Conservation (phyloP, 1,284 basidiomycete genomes). For the Ustanciosporium gigantosporum region DNA sequence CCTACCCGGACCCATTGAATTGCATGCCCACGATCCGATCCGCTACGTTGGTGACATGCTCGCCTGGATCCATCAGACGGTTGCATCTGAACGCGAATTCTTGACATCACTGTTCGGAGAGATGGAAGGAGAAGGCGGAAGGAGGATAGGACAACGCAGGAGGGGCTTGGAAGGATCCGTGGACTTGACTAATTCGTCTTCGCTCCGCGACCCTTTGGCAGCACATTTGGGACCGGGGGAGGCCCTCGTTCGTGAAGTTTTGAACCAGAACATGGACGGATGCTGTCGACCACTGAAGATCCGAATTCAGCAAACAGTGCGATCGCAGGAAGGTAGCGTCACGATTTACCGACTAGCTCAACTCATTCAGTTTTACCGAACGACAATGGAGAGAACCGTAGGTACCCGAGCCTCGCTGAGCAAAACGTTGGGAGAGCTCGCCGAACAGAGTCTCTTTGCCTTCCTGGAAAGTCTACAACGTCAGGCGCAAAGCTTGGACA, state of each 20-base stretch:
- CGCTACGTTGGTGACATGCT: constrained; percentile 98
- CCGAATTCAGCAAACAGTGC: constrained; percentile 86
- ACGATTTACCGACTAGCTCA: constrained; percentile 88
- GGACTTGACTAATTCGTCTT: constrained; percentile 15
- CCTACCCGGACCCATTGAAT: constrained; percentile 87
- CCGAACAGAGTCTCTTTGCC: constrained; percentile 22
- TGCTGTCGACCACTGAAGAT: constrained; percentile 73
- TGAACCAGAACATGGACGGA: constrained; percentile 82
- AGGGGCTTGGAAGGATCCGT: constrained; percentile 43
- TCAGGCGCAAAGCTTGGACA: constrained; percentile 30
- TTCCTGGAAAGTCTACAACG: constrained; percentile 48
- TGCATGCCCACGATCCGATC: constrained; percentile 94
- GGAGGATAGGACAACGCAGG: constrained; percentile 32
- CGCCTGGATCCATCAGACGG: constrained; percentile 95
- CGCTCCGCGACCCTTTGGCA: constrained; percentile 18
- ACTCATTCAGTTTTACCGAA: constrained; percentile 87
- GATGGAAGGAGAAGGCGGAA: constrained; percentile 63
- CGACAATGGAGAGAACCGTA: constrained; percentile 89
- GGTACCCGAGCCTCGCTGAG: constrained; percentile 78
- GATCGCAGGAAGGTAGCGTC: constrained; percentile 88
- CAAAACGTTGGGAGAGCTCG: constrained; percentile 73
- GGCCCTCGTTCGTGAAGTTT: constrained; percentile 68
- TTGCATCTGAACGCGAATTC: constrained; percentile 87
- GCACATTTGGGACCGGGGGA: constrained; percentile 18
- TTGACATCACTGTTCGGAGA: constrained; percentile 42